Evolutionary conservation across 140 eudicot genomes (phyloP), one percentile per base, ranked within the genome.

Genomic region (Oenanthe javanica): DNA sequence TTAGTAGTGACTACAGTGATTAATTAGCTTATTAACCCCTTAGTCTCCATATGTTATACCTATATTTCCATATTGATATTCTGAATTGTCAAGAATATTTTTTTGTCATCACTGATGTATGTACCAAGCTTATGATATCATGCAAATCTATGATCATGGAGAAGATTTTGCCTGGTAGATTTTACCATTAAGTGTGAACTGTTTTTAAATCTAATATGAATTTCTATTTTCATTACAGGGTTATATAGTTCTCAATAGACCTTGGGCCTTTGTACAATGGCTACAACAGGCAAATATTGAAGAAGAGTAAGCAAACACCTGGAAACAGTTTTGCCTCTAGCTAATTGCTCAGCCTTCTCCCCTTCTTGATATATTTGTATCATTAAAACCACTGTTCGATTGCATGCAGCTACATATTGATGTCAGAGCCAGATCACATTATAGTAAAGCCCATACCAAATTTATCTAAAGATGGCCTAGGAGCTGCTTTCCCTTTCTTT

Each of bases 231-330:
- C 9, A 15, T 84, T 84, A 47, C 89, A 96, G 99, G 99, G 99
- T 77, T 96, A 96, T 86, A 91, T 96, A 70, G 99, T 96, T 77
- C 93, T 96, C 67, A 96, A 96, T 81, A 88, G 99, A 83, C 99
- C 99, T 43, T 93, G 99, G 99, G 99, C 99, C 47, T 96, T 96
- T 85, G 99, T 93, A 45, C 99, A 96, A 80, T 96, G 99, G 99
- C 99, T 96, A 82, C 86, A 89, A 84, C 91, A 93, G 87, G 91
- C 98, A 69, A 85, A 96, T 51, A 93, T 96, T 54, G 86, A 96
- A 76, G 99, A 96, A 93, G 99, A 96, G 99, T 95, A 95, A n/a
- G 96, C 54, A 81, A 54, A 76, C 74, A 79, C 71, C 75, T 54
- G 18, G 27, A 14, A 2, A 38, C 23, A 36, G 50, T 18, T 40